Evolutionary conservation across 164 flowering plant genomes (phyloP).

Genomic region (Tetrastigma voinierianum): DNA sequence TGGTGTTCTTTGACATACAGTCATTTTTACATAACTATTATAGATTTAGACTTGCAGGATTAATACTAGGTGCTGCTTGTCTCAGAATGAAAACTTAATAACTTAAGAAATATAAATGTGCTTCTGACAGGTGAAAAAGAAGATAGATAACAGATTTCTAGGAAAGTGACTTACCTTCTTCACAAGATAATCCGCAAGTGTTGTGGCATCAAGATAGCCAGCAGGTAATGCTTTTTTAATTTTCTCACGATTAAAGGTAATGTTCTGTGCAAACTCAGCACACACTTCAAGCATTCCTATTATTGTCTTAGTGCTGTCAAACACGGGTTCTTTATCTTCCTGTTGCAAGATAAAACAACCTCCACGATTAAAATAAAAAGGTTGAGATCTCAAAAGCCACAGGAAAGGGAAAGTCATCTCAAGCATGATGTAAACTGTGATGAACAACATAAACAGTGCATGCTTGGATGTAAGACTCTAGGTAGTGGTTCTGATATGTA

Average conservation of each 20-base stretch:
- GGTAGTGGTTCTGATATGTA: too few relatives aligned
- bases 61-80: neutral
- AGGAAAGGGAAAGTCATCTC: neutral
- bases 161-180: conserved; percentile 59
- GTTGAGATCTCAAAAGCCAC: neutral
- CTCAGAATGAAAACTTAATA: neutral
- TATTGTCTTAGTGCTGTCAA: conserved; percentile 87
- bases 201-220: conserved; percentile 99
- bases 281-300: conserved; percentile 95
- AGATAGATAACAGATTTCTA: neutral
- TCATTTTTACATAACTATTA: too few relatives aligned
- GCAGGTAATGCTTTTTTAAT: conserved; percentile 81
- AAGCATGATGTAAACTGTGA: neutral
- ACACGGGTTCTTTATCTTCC: conserved; percentile 98
- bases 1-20: too few relatives aligned
- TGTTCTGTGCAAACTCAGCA: conserved; percentile 92
- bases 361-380: neutral
- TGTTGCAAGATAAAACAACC: conserved; percentile 24
- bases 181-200: conserved; percentile 97
- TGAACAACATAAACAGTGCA: too few relatives aligned
- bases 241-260: conserved; percentile 73
- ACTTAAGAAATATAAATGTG: neutral
- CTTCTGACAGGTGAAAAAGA: neutral
- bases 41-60: too few relatives aligned
- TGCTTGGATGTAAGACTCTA: too few relatives aligned